These are phyloP conservation scores for Quercus bicolor DNA, from an alignment of 306 rosid genomes.

Conservation along the genomic window DNA sequence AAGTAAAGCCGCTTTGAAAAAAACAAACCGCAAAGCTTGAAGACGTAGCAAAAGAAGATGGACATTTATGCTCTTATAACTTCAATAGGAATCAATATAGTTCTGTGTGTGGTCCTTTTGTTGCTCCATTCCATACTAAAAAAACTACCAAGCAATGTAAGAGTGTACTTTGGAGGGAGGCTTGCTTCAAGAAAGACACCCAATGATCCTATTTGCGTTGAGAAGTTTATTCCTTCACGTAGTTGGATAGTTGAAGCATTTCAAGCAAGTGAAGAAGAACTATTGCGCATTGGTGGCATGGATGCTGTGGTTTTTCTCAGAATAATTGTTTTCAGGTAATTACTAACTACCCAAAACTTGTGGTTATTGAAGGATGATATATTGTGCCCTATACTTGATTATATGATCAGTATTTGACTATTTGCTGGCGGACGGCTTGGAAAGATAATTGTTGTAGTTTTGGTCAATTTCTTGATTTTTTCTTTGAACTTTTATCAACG, in stretches of 20 bases:
- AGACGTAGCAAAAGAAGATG: conserved; percentile 52
- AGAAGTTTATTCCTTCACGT: conserved; percentile 90
- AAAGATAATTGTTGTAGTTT: no score
- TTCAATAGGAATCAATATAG: conserved; percentile 75
- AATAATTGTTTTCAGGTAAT: conserved; percentile 70
- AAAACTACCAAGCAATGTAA: conserved; percentile 75
- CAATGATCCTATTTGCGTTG: conserved; percentile 43
- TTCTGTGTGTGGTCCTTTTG: conserved; percentile 52
- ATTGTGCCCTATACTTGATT: no score
- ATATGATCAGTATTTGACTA: no score
- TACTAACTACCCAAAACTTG: background rate
- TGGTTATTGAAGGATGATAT: no score
- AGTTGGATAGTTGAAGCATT: conserved; percentile 79
- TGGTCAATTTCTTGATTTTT: no score
- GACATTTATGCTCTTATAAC: conserved; percentile 82
- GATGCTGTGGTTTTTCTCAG: conserved; percentile 81
- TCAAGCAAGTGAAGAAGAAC: conserved; percentile 70
- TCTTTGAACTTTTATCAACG: background rate
- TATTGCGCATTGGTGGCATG: conserved; percentile 66
- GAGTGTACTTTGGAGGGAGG: conserved; percentile 74
- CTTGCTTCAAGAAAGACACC: conserved; percentile 31
- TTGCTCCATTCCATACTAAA: conserved; percentile 74
- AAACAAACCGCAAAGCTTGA: conserved; percentile 28
- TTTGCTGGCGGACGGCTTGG: no score
- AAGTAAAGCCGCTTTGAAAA: conserved; percentile 15